Evolutionary conservation across 2,329 filamentous ascomycete genomes (phyloP), one percentile per base, ranked within the genome.

Genomic region (Elsinoe arachidis): DNA sequence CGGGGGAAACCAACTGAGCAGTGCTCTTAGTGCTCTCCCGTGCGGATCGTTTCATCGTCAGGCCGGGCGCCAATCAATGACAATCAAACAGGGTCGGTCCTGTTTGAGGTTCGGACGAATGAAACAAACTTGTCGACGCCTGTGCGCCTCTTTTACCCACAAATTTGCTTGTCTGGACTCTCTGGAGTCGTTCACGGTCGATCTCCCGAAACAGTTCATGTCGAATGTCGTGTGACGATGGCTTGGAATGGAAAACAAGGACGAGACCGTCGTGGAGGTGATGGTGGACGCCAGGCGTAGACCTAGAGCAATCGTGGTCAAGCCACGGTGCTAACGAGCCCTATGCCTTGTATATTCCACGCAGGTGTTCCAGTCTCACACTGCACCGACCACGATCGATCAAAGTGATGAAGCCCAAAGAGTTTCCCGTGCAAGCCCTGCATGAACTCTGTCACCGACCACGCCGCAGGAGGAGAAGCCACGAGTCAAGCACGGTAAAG

Each of bases 81-180:
- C 49, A 53, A 53, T 53, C 49, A 53, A 53, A 53, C 49, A 53
- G 49, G 49, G 30, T 35, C 49, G 49, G 30, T 35, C 49, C 49
- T 53, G 49, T 53, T 53, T 53, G 49, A 53, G 49, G 19, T 11
- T 39, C 23, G 49, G 17, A 5, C 26, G 49, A 53, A 21, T 53
- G 49, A 53, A 53, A 53, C 49, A 38, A 53, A 39, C 49, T 53
- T 53, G 49, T 34, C 39, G 49, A 53, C 49, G 49, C 49, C 49
- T 53, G 49, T 53, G 49, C 49, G 49, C 49, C 49, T 38, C 49
- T 53, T 37, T 39, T 37, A 26, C 15, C 49, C 49, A 53, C 34
- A 23, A 39, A 39, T 53, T 53, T 53, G 49, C 49, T 53, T 53
- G 33, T 19, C 17, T 46, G 15, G 41, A 19, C 41, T 21, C 12